Evolutionary conservation across 139 green algal genomes (phyloP), one percentile per base, ranked within the genome.

Genomic region (Tetradesmus lagerheimii): DNA sequence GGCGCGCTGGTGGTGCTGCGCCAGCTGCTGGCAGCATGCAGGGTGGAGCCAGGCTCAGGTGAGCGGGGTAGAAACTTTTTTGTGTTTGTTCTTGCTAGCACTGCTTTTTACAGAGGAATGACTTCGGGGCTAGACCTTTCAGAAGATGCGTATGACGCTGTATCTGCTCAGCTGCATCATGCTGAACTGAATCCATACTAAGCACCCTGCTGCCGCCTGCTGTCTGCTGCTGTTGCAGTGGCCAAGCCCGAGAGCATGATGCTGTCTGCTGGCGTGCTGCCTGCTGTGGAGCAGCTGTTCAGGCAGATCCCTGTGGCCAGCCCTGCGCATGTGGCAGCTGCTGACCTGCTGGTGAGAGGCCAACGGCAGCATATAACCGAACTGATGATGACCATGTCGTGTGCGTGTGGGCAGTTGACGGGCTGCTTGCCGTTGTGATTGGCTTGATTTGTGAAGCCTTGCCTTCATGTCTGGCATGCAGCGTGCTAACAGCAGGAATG

Each of bases 271-370:
- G 86, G 50, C 23, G 27, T 90, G 35, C 35, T 85, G 34, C 50
- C 50, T 43, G 75, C 86, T 37, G 29, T 90, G 35, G 86, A 90
- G 76, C 76, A 85, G 53, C 50, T 90, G 35, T 90, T 86, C 86
- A 78, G 86, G 43, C 77, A 78, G 35, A 25, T 90, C n/a, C 86
- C 86, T 38, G 86, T 25, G 37, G 86, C 66, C 86, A 86, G 86
- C 50, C 76, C 50, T 66, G 77, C 77, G 25, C 86, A 90, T 27
- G 76, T 85, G 35, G 29, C 86, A 35, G 86, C 86, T 35, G 76
- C 45, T 78, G 50, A 80, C 37, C 27, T 90, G 14, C 76, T 90
- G 85, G 85, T 89, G 23, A 75, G 85, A 9, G 14, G 11, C 45
- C 11, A 12, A 57, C 45, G 45, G 14, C 11, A 57, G 45, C 45